Evolutionary conservation across 169 alveolate genomes (phyloP).

Genomic region (Plasmodium sp.): DNA sequence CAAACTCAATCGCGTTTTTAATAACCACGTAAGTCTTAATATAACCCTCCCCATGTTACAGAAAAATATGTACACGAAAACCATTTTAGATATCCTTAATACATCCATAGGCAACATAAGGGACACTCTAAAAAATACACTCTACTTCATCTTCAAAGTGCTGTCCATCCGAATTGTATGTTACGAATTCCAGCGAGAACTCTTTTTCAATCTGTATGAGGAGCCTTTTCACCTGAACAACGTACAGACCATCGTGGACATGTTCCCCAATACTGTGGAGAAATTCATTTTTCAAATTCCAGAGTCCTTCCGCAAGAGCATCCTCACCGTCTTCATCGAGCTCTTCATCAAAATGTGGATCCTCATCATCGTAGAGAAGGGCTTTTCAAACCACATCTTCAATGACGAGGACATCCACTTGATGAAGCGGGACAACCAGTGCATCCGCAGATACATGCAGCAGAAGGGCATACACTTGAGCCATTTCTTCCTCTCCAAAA

Average conservation of each 20-base stretch:
- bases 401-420: constrained; percentile 20
- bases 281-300: constrained; percentile 52
- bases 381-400: constrained; percentile 28
- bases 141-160: constrained; percentile 54
- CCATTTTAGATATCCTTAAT: constrained; percentile 37
- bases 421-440: constrained; percentile 44
- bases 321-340: constrained; percentile 54
- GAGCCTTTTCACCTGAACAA: constrained; percentile 17
- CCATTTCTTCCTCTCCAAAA: constrained; percentile 42
- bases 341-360: constrained; percentile 72
- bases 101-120: constrained; percentile 61
- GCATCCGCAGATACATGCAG: constrained; percentile 24
- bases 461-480: not conserved
- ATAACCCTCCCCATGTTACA: constrained; percentile 21
- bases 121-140: constrained; percentile 48
- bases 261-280: constrained; percentile 61
- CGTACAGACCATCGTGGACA: not conserved
- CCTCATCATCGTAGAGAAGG: constrained; percentile 38
- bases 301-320: constrained; percentile 7
- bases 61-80: constrained; percentile 61
- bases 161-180: constrained; percentile 63
- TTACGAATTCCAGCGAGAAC: constrained; percentile 66
- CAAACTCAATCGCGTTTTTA: constrained; percentile 17
- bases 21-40: not conserved
- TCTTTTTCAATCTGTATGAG: constrained; percentile 45